These are phyloP conservation scores for Annona cherimola DNA, from an alignment of 164 flowering plant species.

Conservation along the genomic window DNA sequence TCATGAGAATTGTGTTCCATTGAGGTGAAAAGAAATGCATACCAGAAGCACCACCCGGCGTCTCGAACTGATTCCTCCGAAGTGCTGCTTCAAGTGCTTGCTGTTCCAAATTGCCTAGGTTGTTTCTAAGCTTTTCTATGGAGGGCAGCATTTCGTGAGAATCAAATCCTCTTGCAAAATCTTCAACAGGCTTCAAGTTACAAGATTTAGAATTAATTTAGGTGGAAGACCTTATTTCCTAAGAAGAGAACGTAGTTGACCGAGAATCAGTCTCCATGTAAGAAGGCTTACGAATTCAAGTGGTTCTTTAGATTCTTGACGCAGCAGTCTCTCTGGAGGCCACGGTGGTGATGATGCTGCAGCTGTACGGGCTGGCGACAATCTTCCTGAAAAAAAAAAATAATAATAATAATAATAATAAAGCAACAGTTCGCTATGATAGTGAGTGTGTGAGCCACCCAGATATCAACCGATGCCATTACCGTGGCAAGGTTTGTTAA, in stretches of 20 bases:
- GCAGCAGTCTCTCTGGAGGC: slow-evolving; percentile 18
- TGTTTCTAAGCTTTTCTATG: slow-evolving; percentile 36
- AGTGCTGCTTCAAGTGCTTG: slow-evolving; percentile 18
- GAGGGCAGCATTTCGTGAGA: slow-evolving; percentile 33
- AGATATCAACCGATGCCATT: neutral
- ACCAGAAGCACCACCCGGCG: slow-evolving; percentile 62
- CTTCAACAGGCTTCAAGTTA: slow-evolving; percentile 49
- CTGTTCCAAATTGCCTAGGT: slow-evolving; percentile 18
- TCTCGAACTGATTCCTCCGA: slow-evolving; percentile 17
- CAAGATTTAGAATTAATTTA: slow-evolving; percentile 7
- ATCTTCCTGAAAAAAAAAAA: slow-evolving; percentile 40
- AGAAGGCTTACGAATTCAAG: slow-evolving; percentile 36
- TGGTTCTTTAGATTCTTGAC: slow-evolving; percentile 17
- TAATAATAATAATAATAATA: neutral
- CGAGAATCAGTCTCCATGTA: neutral
- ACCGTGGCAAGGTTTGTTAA: neutral
- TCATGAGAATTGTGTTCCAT: neutral
- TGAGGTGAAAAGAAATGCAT: neutral
- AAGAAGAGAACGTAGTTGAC: neutral
- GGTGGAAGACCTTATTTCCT: neutral
- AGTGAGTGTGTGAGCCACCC: neutral
- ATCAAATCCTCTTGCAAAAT: slow-evolving; percentile 40
- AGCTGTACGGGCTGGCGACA: slow-evolving; percentile 42
- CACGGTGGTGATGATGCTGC: slow-evolving; percentile 47
- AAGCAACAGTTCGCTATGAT: neutral